These are phyloP conservation scores for Antitrichia curtipendula DNA, from an alignment of 225 moss, liverwort and hornwort genomes.

Conservation along the genomic window DNA sequence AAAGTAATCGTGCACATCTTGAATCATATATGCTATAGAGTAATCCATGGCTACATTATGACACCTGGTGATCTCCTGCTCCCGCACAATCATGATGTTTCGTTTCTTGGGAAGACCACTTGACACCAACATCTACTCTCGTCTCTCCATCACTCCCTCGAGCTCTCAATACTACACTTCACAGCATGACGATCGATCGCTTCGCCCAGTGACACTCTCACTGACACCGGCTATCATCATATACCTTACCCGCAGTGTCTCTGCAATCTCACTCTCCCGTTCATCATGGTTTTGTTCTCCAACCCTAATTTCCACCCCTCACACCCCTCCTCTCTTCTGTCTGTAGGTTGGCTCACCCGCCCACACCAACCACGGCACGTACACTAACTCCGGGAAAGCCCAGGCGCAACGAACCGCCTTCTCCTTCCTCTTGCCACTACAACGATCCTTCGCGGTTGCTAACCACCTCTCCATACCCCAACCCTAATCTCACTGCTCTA, in stretches of 20 bases:
- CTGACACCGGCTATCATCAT: not conserved
- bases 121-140: not conserved
- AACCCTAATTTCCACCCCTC: not conserved
- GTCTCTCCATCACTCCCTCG: not conserved
- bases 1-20: not conserved
- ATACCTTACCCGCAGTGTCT: not conserved
- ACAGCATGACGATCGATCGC: not conserved
- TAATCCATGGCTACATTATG: not conserved
- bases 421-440: not conserved
- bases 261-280: not conserved
- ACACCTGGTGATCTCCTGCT: not conserved
- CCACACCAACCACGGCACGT: not conserved
- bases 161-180: not conserved
- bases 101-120: not conserved
- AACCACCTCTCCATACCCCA: conserved; percentile 28
- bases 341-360: not conserved
- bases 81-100: conserved; percentile 24
- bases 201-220: not conserved
- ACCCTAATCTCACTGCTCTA: conserved; percentile 18
- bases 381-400: not conserved
- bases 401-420: conserved; percentile 18
- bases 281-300: not conserved
- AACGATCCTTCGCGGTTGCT: conserved; percentile 1
- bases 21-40: not conserved
- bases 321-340: not conserved